These are phyloP conservation scores for Pseudomonodictys pantanalensis DNA, from an alignment of 495 filamentous ascomycete species.

Conservation along the genomic window DNA sequence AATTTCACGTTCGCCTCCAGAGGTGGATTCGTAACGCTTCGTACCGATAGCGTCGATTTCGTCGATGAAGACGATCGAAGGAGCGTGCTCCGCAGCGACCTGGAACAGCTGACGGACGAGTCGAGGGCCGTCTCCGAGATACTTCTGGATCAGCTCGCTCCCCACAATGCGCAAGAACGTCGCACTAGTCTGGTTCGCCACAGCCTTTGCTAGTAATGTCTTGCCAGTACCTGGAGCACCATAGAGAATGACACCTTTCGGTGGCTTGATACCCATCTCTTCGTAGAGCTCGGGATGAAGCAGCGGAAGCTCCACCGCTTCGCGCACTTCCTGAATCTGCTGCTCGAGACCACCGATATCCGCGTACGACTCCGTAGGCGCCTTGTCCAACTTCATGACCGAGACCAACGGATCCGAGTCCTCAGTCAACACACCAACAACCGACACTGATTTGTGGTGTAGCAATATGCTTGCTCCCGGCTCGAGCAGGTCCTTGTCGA, in stretches of 20 bases:
- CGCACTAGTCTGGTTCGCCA: conserved; percentile 96
- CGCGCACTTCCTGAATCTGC: conserved; percentile 96
- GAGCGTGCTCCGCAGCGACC: conserved; percentile 92
- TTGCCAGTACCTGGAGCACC: conserved; percentile 97
- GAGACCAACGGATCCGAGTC: conserved; percentile 94
- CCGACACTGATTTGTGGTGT: conserved; percentile 96
- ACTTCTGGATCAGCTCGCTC: conserved; percentile 98
- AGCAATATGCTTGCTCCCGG: conserved; percentile 93
- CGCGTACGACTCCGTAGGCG: conserved; percentile 95
- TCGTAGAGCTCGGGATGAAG: conserved; percentile 98
- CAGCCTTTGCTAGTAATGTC: conserved; percentile 94
- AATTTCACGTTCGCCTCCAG: conserved; percentile 94
- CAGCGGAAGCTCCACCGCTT: conserved; percentile 93
- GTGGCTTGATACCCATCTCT: conserved; percentile 99
- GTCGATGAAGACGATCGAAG: conserved; percentile 98
- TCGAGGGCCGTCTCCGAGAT: conserved; percentile 92
- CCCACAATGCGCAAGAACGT: conserved; percentile 98
- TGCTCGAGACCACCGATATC: conserved; percentile 95
- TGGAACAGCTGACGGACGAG: conserved; percentile 97
- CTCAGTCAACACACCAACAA: conserved; percentile 95
- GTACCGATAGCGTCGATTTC: conserved; percentile 99
- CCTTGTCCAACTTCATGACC: conserved; percentile 99
- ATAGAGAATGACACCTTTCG: conserved; percentile 99
- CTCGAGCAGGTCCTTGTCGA: conserved; percentile 97
- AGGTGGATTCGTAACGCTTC: conserved; percentile 97